These are phyloP conservation scores for Alternaria sp. DNA, from an alignment of 2,329 filamentous ascomycete genomes.

Conservation along the genomic window DNA sequence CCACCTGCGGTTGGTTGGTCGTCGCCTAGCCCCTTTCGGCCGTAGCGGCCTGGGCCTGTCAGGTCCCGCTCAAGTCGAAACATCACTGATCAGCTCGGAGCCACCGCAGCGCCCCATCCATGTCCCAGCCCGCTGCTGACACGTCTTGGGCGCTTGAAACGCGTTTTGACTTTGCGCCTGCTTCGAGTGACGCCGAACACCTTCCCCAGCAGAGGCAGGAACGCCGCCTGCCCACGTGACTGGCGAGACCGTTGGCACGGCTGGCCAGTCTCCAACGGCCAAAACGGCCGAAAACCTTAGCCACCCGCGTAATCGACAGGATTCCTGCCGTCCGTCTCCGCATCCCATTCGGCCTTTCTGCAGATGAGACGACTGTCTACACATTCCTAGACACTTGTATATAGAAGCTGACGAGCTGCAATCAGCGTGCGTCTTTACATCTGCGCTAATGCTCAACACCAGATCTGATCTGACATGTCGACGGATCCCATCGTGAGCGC, in stretches of 20 bases:
- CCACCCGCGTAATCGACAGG: constrained; percentile 12
- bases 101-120: constrained; percentile 10
- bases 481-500: constrained; percentile 1
- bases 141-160: constrained; percentile 11
- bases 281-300: constrained; percentile 10
- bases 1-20: background rate
- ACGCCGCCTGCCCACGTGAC: background rate
- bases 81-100: constrained; percentile 12
- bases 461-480: background rate
- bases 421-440: background rate
- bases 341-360: background rate
- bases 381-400: background rate
- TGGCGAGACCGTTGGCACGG: constrained; percentile 1
- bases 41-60: constrained; percentile 4
- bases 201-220: background rate
- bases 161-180: background rate
- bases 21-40: constrained; percentile 12
- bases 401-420: background rate
- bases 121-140: constrained; percentile 10
- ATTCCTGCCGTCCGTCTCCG: background rate
- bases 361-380: background rate
- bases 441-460: constrained; percentile 1
- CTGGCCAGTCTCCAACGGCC: constrained; percentile 9
- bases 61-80: constrained; percentile 17
- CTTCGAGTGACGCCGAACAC: background rate